Conservation (phyloP, 768 basidiomycete species). For the Tulasnella sp. region DNA sequence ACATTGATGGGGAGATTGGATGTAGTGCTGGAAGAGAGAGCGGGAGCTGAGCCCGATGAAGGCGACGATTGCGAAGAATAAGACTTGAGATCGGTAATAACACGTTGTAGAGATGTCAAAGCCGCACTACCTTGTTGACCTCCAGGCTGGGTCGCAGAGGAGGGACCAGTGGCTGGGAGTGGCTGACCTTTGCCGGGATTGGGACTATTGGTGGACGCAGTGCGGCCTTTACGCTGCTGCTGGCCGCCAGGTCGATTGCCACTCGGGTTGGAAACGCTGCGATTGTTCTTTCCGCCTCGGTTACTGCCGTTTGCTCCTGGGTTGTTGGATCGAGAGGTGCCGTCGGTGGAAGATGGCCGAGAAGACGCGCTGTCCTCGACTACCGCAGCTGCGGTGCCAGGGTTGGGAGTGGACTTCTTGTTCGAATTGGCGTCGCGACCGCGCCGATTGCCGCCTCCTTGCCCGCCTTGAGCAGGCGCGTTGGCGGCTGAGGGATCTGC, state of each 20-base stretch:
- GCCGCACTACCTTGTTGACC: slow-evolving; percentile 56
- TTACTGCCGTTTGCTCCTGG: background rate
- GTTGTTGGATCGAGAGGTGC: background rate
- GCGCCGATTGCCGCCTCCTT: slow-evolving; percentile 13
- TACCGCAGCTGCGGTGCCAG: slow-evolving; percentile 24
- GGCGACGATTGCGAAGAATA: slow-evolving; percentile 42
- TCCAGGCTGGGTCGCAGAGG: slow-evolving; percentile 3
- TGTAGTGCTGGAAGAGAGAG: slow-evolving; percentile 28
- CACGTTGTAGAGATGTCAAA: slow-evolving; percentile 81
- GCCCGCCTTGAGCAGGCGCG: background rate
- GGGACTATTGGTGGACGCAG: slow-evolving; percentile 18
- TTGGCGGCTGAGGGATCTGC: slow-evolving; percentile 12
- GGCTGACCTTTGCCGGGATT: slow-evolving; percentile 11
- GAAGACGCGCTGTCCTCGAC: slow-evolving; percentile 27
- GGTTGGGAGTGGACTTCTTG: slow-evolving; percentile 18
- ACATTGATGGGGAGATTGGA: slow-evolving; percentile 58
- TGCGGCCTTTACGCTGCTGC: slow-evolving; percentile 22
- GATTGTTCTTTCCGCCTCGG: slow-evolving; percentile 17
- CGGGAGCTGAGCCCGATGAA: slow-evolving; percentile 35
- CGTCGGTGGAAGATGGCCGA: slow-evolving; percentile 29
- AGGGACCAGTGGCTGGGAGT: slow-evolving; percentile 1
- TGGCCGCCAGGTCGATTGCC: slow-evolving; percentile 17
- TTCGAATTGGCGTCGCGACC: background rate
- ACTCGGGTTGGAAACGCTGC: slow-evolving; percentile 9
- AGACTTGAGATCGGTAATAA: slow-evolving; percentile 91